A percentile compares a stretch with the other conserved stretches of the same genome.
Conservation (phyloP, 768 basidiomycete species). For the Pholiota microspora region DNA sequence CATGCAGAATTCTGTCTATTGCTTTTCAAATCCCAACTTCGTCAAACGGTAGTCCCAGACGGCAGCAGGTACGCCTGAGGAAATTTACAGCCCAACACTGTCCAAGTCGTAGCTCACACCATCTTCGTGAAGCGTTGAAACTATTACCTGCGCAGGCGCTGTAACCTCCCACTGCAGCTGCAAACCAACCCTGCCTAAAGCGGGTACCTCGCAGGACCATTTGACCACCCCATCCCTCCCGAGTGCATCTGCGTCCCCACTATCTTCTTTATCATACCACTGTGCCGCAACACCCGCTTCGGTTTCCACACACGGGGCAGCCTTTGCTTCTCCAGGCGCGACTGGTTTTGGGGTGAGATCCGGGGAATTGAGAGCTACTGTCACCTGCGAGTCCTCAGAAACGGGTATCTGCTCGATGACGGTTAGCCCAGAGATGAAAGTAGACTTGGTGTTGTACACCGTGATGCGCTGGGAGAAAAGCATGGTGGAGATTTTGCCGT, state of each 20-base stretch:
- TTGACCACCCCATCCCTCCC: constrained; percentile 34
- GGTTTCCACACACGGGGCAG: constrained; percentile 18
- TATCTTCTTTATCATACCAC: constrained; percentile 31
- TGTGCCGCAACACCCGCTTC: constrained; percentile 24
- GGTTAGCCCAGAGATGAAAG: constrained; percentile 29
- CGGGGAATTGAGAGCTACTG: constrained; percentile 26
- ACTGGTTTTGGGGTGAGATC: background rate
- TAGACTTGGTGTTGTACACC: constrained; percentile 39
- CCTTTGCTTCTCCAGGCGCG: background rate
- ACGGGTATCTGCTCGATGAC: constrained; percentile 39
- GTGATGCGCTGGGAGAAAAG: constrained; percentile 37
- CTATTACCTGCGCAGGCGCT: constrained; percentile 21
- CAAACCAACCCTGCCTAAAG: constrained; percentile 30
- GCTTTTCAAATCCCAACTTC: no score
- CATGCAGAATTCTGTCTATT: no score
- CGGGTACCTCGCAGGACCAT: constrained; percentile 31
- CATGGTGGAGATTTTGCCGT: constrained; percentile 30
- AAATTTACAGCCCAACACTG: background rate
- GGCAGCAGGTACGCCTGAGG: no score
- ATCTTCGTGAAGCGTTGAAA: constrained; percentile 16
- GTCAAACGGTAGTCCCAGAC: no score
- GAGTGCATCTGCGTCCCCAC: constrained; percentile 22
- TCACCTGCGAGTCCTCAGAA: constrained; percentile 35
- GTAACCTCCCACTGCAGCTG: constrained; percentile 33
- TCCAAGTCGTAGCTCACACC: background rate